These are phyloP conservation scores for Isatis tinctoria DNA, from an alignment of 345 rosid genomes.

Conservation along the genomic window DNA sequence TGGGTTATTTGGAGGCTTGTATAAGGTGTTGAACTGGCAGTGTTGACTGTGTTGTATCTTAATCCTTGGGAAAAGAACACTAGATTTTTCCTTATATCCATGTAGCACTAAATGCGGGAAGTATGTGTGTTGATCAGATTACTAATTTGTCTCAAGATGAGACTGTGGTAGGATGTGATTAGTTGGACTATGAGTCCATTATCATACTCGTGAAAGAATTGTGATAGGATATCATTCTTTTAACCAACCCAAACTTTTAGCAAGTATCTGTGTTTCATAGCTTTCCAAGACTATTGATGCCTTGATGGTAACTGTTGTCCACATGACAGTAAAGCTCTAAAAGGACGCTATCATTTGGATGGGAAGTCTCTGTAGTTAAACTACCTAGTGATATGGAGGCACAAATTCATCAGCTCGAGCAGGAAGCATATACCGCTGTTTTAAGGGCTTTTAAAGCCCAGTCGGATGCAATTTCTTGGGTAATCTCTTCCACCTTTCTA, in stretches of 20 bases:
- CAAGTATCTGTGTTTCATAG: not conserved
- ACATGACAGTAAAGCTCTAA: conserved; percentile 1
- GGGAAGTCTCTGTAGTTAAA: conserved; percentile 19
- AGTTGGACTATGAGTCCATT: not conserved
- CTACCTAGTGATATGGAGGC: conserved; percentile 61
- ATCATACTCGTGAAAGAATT: not conserved
- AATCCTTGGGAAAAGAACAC: not conserved
- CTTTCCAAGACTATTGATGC: not conserved
- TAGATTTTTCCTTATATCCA: not conserved
- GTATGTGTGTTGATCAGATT: not conserved
- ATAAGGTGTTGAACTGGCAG: not conserved
- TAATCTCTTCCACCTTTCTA: conserved; percentile 30
- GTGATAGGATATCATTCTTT: not conserved
- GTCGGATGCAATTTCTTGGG: conserved; percentile 98
- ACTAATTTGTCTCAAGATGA: not conserved
- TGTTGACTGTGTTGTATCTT: not conserved
- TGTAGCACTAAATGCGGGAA: not conserved
- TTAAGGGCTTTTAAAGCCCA: conserved; percentile 98
- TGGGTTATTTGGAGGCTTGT: not conserved
- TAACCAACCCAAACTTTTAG: not conserved
- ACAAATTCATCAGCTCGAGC: conserved; percentile 91
- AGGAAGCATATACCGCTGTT: conserved; percentile 93
- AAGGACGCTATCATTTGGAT: conserved; percentile 18
- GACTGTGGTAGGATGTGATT: not conserved
- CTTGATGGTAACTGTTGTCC: not conserved